Base-by-base conservation (phyloP, 306 rosid genomes). In the Acacia confusa region DNA sequence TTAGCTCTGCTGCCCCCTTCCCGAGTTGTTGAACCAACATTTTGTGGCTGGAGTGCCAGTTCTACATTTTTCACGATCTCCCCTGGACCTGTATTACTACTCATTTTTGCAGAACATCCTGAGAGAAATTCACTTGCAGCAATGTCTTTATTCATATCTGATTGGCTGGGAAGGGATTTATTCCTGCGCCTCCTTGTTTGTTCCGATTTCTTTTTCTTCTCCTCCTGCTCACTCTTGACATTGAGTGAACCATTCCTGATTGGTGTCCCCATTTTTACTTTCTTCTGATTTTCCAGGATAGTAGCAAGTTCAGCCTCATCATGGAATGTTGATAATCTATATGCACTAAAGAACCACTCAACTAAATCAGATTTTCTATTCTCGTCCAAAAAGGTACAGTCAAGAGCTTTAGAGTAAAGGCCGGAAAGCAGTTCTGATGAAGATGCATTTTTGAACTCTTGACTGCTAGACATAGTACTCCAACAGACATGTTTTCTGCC, bases 311-410 rank as follows among this genome's bases (percentile, higher is more conserved):
- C 87, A 55, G 78, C 87, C 84, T 84, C 98, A 5, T 94, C 97
- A 48, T 70, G 88, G 83, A 58, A 92, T 63, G 77, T 50, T 8
- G 92, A 85, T 78, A 90, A 79, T 86, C 98, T 88, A 81, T 84
- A 89, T 86, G 86, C 87, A 41, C 92, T 88, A 73, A 94, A 81
- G 85, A 92, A 90, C 93, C 87, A 91, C 82, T 88, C 93, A 83
- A 89, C 88, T 44, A 86, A 76, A 79, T 84, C 88, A 76, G 88
- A 90, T 68, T 78, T 78, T 75, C 86, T 76, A 45, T 84, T 77
- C 81, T 85, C 82, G 2, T 52, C 47, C 0, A 88, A 85, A 83
- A 87, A 84, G 79, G 78, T 85, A 79, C 94, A 89, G 72, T 88
- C 84, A 76, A 87, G 88, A 65, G 98, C 98, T 40, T 76, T 71